Base-by-base conservation (phyloP, 1,284 basidiomycete genomes). In the Termitomyces sp. region DNA sequence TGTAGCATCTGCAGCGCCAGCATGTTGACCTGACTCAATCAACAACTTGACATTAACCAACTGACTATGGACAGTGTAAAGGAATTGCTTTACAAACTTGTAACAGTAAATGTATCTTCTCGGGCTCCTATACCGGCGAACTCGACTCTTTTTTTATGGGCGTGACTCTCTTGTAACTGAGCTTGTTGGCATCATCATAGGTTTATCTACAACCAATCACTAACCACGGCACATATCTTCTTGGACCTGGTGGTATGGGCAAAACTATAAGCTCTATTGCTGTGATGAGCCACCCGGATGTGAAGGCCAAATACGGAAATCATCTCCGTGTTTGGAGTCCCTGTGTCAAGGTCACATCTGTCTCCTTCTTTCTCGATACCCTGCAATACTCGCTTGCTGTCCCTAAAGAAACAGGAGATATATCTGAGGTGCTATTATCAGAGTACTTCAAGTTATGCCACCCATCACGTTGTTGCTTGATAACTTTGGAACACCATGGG, bases 161-260 rank as follows among this genome's bases (percentile, higher is more conserved):
- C 61, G 64, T 10, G 62, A 62, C 8, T n/a, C 21, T 5, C 38
- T 49, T 19, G 48, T 50, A 19, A 10, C 8, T 10, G 38, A 50
- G 10, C 36, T 50, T 19, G 38, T 50, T 15, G 21, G 13, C 17
- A 30, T 21, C 2, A 6, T 39, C 9, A 50, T 26, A 6, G 36
- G 15, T 5, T 15, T 36, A 15, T 17, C 13, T 12, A 9, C 15
- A 30, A 39, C 38, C 3, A 19, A 9, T 3, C 38, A 19, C n/a
- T 39, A n/a, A 39, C 9, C 38, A 19, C 36, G 38, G 24, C 62
- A 58, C 39, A 46, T 72, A 24, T 24, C 61, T 73, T 34, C 58
- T 68, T 9, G 72, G 71, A 2, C 58, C 67, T 1, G 70, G 71
- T 1, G 70, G 72, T 1, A 73, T 71, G 48, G 72, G 72, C 0